Conservation (phyloP, 2,329 filamentous ascomycete genomes). For the Diaporthe humulicola region DNA sequence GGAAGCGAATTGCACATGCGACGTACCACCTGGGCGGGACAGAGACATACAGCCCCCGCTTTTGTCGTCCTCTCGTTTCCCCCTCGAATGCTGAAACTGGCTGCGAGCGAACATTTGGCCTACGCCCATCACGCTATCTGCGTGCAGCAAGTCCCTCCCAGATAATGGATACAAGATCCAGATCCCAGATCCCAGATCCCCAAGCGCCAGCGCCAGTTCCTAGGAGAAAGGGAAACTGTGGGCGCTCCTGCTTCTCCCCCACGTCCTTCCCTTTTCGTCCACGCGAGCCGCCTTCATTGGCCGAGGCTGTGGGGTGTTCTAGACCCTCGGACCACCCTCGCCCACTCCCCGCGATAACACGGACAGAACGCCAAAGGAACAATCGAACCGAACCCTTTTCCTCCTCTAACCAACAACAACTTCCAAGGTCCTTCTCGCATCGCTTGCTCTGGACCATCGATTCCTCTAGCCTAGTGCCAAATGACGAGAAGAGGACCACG, state of each 20-base stretch:
- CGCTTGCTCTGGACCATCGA: background rate
- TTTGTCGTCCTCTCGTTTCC: constrained; percentile 15
- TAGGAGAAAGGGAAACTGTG: constrained; percentile 1
- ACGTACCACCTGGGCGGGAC: constrained; percentile 3
- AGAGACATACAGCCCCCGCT: background rate
- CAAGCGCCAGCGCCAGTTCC: background rate
- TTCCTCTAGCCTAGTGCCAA: background rate
- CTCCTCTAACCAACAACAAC: background rate
- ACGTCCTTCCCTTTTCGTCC: constrained; percentile 26
- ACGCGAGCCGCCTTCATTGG: background rate
- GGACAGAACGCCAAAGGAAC: constrained; percentile 12
- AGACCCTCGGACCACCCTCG: constrained; percentile 21
- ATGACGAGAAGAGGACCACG: background rate
- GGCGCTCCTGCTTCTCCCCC: background rate
- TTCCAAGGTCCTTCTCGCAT: constrained; percentile 1
- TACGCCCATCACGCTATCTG: background rate
- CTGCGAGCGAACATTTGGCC: constrained; percentile 2
- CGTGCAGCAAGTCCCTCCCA: constrained; percentile 16
- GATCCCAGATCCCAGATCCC: background rate
- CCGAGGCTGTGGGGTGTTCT: background rate
- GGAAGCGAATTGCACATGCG: constrained; percentile 20
- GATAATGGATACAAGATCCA: constrained; percentile 1
- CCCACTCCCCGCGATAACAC: background rate
- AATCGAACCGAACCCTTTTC: background rate
- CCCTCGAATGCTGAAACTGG: constrained; percentile 23